Base-by-base conservation (phyloP, 148 eudicot genomes). In the Silene latifolia region DNA sequence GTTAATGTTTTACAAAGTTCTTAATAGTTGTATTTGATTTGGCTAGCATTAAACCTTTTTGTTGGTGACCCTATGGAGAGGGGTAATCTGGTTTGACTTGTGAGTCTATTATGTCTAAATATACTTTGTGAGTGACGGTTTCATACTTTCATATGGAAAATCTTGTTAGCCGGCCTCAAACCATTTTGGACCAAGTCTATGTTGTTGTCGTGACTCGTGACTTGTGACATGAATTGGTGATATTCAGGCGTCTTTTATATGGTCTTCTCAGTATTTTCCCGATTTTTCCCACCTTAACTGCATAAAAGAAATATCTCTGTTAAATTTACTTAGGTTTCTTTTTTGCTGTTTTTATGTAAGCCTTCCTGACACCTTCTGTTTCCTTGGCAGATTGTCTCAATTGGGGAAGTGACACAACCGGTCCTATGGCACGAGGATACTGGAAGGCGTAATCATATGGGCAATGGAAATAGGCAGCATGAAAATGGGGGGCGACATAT, bases 371-470 rank as follows among this genome's bases (percentile, higher is more conserved):
- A 18, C 32, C 24, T n/a, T 14, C 42, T 32, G 15, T 13, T 66
- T 32, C 54, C 5, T 24, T 65, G 74, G 21, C 87, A 94, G 98
- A 79, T 74, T 39, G 97, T 94, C 53, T 72, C 88, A 1, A 29
- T 85, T 46, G 88, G 85, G 25, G 97, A 94, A 82, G 32, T 94
- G 25, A 84, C 78, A 86, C 93, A 76, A 32, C 89, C 96, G 58
- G 88, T 84, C 19, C 56, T 94, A 56, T 94, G 98, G 98, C 98
- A 94, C 20, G 96, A 90, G 83, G 92, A 90, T 75, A 69, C 83
- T 63, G 89, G 92, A 63, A 84, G 89, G 81, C 81, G 79, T 51
- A 80, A 82, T 46, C 66, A 63, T 29, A 53, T 20, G 39, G 80
- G 63, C 17, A 73, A 72, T 25, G 80, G 77, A 46, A 74, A 84